Evolutionary conservation across 140 eudicot species (phyloP).

Genomic region (Bidens hawaiensis): DNA sequence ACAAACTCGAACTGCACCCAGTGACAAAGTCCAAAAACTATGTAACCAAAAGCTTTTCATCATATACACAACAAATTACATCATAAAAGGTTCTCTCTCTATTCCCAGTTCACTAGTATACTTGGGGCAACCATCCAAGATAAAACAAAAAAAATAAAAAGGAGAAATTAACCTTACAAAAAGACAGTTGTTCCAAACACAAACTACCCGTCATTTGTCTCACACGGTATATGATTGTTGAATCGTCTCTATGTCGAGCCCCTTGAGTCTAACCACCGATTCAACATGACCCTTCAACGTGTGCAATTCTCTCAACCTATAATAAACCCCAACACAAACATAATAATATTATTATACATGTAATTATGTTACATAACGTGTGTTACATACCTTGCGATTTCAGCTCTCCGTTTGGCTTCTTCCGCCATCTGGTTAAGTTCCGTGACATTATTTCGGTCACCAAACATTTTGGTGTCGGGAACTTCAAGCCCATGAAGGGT

Average conservation of each 20-base stretch:
- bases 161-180: background rate
- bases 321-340: slow-evolving; percentile 7
- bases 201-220: slow-evolving; percentile 19
- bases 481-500: slow-evolving; percentile 97
- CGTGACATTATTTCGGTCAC: slow-evolving; percentile 58
- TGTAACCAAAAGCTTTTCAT: slow-evolving; percentile 28
- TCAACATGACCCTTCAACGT: slow-evolving; percentile 96
- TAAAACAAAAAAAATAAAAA: background rate
- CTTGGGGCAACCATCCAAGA: slow-evolving; percentile 26
- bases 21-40: background rate
- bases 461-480: slow-evolving; percentile 87
- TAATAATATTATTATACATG: background rate
- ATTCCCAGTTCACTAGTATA: slow-evolving; percentile 27
- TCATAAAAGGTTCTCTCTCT: slow-evolving; percentile 29
- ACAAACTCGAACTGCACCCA: background rate
- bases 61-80: slow-evolving; percentile 36
- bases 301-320: slow-evolving; percentile 84
- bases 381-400: slow-evolving; percentile 93
- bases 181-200: slow-evolving; percentile 15
- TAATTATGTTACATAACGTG: background rate
- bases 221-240: slow-evolving; percentile 93
- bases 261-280: slow-evolving; percentile 90
- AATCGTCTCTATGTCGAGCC: slow-evolving; percentile 88
- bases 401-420: slow-evolving; percentile 98
- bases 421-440: slow-evolving; percentile 99